These are phyloP conservation scores for Globisporangium carolinianum DNA, from an alignment of 352 stramenopile species.

Conservation along the genomic window DNA sequence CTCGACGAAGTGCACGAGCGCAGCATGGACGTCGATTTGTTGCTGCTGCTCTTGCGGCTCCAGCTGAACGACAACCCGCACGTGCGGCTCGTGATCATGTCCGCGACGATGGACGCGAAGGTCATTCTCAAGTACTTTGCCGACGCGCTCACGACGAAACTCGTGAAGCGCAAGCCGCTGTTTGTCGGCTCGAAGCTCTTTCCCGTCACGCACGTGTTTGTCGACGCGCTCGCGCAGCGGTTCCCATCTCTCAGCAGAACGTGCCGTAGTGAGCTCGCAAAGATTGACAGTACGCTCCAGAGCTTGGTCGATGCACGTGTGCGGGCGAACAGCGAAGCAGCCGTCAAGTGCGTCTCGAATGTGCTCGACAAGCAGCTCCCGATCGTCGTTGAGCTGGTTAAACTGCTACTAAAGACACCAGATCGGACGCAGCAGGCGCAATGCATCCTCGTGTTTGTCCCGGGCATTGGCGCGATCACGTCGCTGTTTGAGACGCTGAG, in stretches of 20 bases:
- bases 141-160: constrained; percentile 39
- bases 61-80: constrained; percentile 54
- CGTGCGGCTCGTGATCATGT: constrained; percentile 94
- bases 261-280: constrained; percentile 34
- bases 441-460: constrained; percentile 95
- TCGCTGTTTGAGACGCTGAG: constrained; percentile 72
- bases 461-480: constrained; percentile 92
- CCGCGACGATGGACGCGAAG: constrained; percentile 92
- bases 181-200: constrained; percentile 82
- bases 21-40: constrained; percentile 94
- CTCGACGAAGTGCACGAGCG: constrained; percentile 95
- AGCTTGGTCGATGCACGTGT: constrained; percentile 16
- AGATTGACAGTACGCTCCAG: constrained; percentile 35
- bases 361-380: constrained; percentile 61
- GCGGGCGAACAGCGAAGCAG: constrained; percentile 39
- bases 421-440: constrained; percentile 27
- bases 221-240: constrained; percentile 37
- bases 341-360: constrained; percentile 38
- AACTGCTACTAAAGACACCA: constrained; percentile 42
- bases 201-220: constrained; percentile 54
- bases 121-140: constrained; percentile 86
- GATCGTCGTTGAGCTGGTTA: constrained; percentile 51
- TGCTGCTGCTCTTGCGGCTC: constrained; percentile 89
- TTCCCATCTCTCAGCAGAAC: constrained; percentile 35
- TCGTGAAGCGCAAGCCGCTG: constrained; percentile 52